These are phyloP conservation scores for Neurospora sp. DNA, from an alignment of 495 filamentous ascomycete species.

Conservation along the genomic window DNA sequence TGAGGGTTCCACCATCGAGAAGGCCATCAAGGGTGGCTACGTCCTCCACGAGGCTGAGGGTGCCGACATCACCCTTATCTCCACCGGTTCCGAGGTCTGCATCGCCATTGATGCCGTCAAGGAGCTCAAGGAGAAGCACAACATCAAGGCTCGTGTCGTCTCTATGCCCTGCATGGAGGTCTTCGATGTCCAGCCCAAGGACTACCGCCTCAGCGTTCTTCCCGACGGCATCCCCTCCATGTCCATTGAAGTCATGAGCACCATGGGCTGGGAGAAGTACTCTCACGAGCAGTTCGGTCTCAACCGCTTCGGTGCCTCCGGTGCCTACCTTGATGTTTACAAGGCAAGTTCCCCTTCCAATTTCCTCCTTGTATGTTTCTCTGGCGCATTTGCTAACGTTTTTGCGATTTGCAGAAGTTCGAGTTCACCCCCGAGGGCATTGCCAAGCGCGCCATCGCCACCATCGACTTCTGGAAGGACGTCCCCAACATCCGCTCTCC, in stretches of 20 bases:
- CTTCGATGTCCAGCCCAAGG: conserved; percentile 89
- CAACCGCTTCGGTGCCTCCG: conserved; percentile 95
- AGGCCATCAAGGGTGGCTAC: conserved; percentile 90
- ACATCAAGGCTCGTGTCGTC: conserved; percentile 81
- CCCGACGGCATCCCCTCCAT: conserved; percentile 91
- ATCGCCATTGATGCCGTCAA: conserved; percentile 88
- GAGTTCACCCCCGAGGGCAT: conserved; percentile 97
- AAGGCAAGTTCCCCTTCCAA: conserved; percentile 47
- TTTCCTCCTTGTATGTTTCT: neutral
- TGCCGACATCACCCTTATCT: conserved; percentile 82
- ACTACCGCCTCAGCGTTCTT: conserved; percentile 81
- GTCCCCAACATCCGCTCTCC: conserved; percentile 81
- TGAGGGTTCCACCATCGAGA: conserved; percentile 80
- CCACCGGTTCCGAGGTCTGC: conserved; percentile 91
- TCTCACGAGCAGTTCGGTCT: conserved; percentile 98
- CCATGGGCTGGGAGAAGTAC: conserved; percentile 94
- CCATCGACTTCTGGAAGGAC: conserved; percentile 95
- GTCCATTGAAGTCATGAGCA: conserved; percentile 90
- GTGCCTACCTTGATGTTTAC: conserved; percentile 96
- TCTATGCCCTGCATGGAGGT: conserved; percentile 97
- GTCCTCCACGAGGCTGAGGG: conserved; percentile 73
- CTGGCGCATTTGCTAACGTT: conserved; percentile 6
- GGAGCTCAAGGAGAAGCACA: conserved; percentile 81
- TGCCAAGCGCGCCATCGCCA: conserved; percentile 83
- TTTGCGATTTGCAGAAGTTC: conserved; percentile 62